Evolutionary conservation across 2,329 filamentous ascomycete genomes (phyloP).

Genomic region (Zymoseptoria brevis): DNA sequence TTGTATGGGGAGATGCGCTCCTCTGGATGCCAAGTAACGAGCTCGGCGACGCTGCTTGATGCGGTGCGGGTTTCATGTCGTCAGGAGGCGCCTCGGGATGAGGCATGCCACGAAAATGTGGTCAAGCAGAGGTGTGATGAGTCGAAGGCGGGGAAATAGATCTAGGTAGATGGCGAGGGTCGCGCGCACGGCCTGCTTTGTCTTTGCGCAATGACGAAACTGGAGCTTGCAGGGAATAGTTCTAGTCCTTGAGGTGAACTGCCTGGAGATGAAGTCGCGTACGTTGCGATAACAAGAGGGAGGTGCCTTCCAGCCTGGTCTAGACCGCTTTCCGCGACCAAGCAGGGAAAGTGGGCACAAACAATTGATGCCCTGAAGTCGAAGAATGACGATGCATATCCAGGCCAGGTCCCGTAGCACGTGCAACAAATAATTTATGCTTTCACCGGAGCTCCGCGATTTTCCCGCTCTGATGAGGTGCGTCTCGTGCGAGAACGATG

Average conservation of each 20-base stretch:
- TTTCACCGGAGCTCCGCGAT: neutral
- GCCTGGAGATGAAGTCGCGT: neutral
- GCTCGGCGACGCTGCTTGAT: constrained; percentile 22
- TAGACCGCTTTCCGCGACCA: too few relatives aligned
- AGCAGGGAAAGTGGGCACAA: too few relatives aligned
- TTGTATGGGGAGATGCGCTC: constrained; percentile 16
- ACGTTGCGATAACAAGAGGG: neutral
- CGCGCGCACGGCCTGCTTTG: neutral
- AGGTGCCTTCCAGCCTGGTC: too few relatives aligned
- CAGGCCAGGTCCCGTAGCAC: too few relatives aligned
- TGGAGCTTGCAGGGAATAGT: neutral
- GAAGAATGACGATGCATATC: too few relatives aligned
- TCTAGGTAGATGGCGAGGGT: neutral
- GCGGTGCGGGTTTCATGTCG: constrained; percentile 17
- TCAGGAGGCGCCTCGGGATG: constrained; percentile 11
- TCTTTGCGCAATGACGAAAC: neutral
- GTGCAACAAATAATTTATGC: neutral
- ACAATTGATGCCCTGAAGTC: too few relatives aligned
- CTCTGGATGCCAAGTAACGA: constrained; percentile 21
- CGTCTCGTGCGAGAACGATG: neutral
- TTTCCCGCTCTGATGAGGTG: too few relatives aligned
- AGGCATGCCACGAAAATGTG: constrained; percentile 8
- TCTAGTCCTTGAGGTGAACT: too few relatives aligned
- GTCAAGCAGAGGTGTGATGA: neutral
- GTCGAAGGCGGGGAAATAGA: neutral